phyloP scores from a whole-genome alignment of 2,329 filamentous ascomycete species.

The Dendryphion nanum region DNA sequence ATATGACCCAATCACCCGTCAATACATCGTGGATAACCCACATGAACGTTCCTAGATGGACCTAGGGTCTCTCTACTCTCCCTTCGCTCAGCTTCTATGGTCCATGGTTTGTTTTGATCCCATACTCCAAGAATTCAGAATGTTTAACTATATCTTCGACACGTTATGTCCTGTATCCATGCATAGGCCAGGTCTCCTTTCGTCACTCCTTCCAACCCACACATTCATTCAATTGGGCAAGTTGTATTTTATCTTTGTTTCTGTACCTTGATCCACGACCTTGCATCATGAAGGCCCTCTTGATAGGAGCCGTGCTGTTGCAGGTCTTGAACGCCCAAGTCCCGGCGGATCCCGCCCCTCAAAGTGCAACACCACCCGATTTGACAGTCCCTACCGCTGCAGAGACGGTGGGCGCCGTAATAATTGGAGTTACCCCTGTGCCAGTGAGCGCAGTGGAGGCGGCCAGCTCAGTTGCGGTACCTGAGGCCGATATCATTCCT shows the following conservation, averaged over 20 bases:
- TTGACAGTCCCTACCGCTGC: no score
- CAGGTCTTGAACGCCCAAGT: conserved; percentile 12
- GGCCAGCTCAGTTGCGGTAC: no score
- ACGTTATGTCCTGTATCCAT: conserved; percentile 14
- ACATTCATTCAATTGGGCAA: conserved; percentile 12
- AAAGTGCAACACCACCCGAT: no score
- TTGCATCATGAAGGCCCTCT: conserved; percentile 17
- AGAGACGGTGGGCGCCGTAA: no score
- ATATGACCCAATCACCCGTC: no score
- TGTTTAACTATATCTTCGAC: conserved; percentile 17
- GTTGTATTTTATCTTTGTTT: conserved; percentile 6
- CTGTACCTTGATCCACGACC: conserved; percentile 3
- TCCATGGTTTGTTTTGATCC: conserved; percentile 18
- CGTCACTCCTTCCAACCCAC: conserved; percentile 17
- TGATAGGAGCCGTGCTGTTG: conserved; percentile 14
- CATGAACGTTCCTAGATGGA: not conserved
- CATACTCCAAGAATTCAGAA: conserved; percentile 16
- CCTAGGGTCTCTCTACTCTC: not conserved
- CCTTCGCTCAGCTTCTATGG: not conserved
- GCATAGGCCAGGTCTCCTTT: conserved; percentile 17
- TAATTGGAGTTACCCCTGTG: no score
- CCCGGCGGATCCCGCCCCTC: not conserved
- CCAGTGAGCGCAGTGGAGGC: no score
- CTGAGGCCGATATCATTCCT: no score
- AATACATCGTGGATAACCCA: no score